These are phyloP conservation scores for Delonix regia DNA, from an alignment of 306 rosid species.

Conservation along the genomic window DNA sequence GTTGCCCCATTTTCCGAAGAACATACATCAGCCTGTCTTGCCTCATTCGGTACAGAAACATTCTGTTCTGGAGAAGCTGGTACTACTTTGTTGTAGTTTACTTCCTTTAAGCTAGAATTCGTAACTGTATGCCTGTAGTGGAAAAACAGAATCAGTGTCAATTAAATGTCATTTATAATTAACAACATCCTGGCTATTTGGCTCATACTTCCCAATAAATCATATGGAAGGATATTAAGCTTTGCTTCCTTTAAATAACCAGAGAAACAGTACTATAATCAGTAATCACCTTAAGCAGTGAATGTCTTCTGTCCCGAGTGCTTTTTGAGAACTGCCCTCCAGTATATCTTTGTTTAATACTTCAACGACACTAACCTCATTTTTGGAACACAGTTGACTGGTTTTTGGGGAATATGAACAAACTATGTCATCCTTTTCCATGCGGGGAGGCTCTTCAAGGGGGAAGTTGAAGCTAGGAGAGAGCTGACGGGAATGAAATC, in stretches of 20 bases:
- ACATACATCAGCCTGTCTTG: constrained; percentile 33
- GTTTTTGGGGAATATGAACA: constrained; percentile 43
- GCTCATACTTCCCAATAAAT: constrained; percentile 1
- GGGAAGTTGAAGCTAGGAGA: constrained; percentile 45
- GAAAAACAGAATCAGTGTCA: background rate
- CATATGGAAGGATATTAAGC: background rate
- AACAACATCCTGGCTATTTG: background rate
- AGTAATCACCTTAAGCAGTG: constrained; percentile 62
- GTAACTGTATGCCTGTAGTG: constrained; percentile 54
- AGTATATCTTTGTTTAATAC: constrained; percentile 29
- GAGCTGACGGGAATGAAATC: constrained; percentile 42
- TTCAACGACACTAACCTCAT: constrained; percentile 31
- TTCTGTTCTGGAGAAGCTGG: constrained; percentile 64
- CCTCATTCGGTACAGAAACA: constrained; percentile 40
- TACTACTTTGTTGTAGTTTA: constrained; percentile 61
- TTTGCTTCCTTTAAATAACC: background rate
- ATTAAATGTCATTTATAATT: background rate
- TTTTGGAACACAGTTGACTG: constrained; percentile 19
- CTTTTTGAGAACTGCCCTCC: constrained; percentile 43
- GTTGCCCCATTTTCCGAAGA: constrained; percentile 35
- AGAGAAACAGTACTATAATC: constrained; percentile 23
- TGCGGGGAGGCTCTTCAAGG: constrained; percentile 30
- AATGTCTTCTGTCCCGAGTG: constrained; percentile 29
- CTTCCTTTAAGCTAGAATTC: constrained; percentile 58
- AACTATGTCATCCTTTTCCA: constrained; percentile 34